Evolutionary conservation across 2,329 filamentous ascomycete species (phyloP).

Genomic region (Aspergillus sp.): DNA sequence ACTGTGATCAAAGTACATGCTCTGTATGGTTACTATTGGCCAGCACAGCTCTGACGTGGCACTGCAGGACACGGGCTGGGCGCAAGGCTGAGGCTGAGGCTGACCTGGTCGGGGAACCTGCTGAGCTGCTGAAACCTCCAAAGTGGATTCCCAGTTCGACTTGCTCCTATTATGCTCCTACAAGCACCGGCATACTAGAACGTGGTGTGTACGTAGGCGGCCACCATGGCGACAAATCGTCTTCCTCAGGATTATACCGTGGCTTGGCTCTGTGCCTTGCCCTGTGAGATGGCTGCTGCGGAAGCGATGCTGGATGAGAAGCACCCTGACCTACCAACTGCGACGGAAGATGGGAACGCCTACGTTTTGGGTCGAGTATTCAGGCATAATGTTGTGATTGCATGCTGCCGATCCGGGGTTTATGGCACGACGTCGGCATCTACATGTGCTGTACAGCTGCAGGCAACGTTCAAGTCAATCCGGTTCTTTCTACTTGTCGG

Average conservation of each 20-base stretch:
- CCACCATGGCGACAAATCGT: background rate
- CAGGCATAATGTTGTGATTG: constrained; percentile 8
- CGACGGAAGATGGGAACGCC: background rate
- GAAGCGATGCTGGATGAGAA: constrained; percentile 9
- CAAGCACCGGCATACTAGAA: no score
- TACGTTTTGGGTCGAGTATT: constrained; percentile 3
- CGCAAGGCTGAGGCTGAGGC: background rate
- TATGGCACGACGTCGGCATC: constrained; percentile 9
- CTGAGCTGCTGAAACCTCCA: no score
- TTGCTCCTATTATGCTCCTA: no score
- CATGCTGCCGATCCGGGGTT: background rate
- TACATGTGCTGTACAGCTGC: background rate
- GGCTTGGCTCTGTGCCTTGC: constrained; percentile 16
- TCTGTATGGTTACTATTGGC: background rate
- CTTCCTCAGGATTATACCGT: constrained; percentile 12
- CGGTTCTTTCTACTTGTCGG: constrained; percentile 11
- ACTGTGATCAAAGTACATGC: no score
- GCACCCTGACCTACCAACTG: background rate
- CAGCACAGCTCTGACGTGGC: background rate
- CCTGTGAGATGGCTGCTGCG: constrained; percentile 11
- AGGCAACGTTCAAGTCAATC: background rate
- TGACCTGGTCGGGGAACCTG: no score
- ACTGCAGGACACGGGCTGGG: background rate
- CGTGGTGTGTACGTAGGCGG: background rate
- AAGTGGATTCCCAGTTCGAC: no score